Evolutionary conservation across 1,284 basidiomycete genomes (phyloP).

Genomic region (Filobasidium uniguttulatum): DNA sequence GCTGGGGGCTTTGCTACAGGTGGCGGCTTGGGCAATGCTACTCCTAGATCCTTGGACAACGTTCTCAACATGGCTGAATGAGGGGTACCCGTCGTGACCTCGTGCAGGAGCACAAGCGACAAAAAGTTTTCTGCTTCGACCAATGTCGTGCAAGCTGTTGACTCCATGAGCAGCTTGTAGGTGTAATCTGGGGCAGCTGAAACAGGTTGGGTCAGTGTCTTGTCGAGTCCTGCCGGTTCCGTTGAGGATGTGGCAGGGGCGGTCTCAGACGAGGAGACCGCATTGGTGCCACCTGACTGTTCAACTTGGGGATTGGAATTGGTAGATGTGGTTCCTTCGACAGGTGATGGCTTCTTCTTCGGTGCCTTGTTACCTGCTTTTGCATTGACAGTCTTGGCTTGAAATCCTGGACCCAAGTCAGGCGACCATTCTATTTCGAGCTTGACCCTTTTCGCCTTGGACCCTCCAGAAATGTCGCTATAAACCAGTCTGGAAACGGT

Average conservation of each 20-base stretch:
- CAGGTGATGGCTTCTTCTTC: not conserved
- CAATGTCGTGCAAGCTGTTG: constrained; percentile 64
- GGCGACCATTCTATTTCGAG: constrained; percentile 1
- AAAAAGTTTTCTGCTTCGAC: constrained; percentile 82
- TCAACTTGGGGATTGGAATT: not conserved
- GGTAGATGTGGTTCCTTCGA: not conserved
- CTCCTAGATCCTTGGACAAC: constrained; percentile 2
- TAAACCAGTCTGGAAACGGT: not conserved
- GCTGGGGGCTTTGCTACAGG: not conserved
- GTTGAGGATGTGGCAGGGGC: constrained; percentile 23
- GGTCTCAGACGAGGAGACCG: constrained; percentile 22
- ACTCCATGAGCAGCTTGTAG: constrained; percentile 73
- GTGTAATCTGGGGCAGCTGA: constrained; percentile 51
- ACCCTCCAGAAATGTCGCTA: constrained; percentile 8
- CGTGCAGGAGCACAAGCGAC: constrained; percentile 69
- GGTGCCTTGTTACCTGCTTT: too few relatives aligned
- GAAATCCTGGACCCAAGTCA: not conserved
- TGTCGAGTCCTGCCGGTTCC: constrained; percentile 27
- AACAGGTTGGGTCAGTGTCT: constrained; percentile 59
- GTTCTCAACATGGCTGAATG: constrained; percentile 40
- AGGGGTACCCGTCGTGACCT: constrained; percentile 47
- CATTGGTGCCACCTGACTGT: not conserved
- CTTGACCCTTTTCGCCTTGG: constrained; percentile 26
- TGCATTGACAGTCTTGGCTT: too few relatives aligned
- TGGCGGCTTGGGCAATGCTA: not conserved